Conservation (phyloP, 805 yeast genomes). For the Hanseniaspora occidentalis region DNA sequence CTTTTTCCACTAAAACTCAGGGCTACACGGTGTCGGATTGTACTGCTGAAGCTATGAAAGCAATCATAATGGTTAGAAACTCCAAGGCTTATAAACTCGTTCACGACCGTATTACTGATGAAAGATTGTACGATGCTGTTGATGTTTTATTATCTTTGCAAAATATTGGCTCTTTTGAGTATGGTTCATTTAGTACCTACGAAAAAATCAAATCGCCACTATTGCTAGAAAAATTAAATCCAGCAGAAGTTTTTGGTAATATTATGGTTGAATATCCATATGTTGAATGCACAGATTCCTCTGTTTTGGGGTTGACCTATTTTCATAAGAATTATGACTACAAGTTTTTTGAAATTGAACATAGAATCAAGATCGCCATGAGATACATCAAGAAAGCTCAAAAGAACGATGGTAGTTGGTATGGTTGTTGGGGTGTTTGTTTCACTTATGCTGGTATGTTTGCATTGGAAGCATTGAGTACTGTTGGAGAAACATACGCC, state of each 20-base stretch:
- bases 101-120: slow-evolving; percentile 39
- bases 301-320: slow-evolving; percentile 76
- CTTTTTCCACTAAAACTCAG: slow-evolving; percentile 88
- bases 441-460: slow-evolving; percentile 95
- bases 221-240: slow-evolving; percentile 64
- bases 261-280: slow-evolving; percentile 98
- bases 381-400: slow-evolving; percentile 60
- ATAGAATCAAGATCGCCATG: slow-evolving; percentile 66
- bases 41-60: slow-evolving; percentile 91
- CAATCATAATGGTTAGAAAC: slow-evolving; percentile 80
- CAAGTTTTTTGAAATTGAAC: slow-evolving; percentile 47
- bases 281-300: slow-evolving; percentile 95
- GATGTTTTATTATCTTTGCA: slow-evolving; percentile 70
- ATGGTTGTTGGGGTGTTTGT: slow-evolving; percentile 98
- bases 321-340: slow-evolving; percentile 59
- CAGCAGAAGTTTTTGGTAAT: slow-evolving; percentile 96
- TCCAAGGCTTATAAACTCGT: slow-evolving; percentile 38
- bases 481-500: slow-evolving; percentile 50
- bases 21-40: slow-evolving; percentile 96
- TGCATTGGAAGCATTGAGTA: slow-evolving; percentile 82
- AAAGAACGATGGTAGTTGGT: slow-evolving; percentile 84
- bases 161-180: slow-evolving; percentile 65
- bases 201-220: slow-evolving; percentile 78
- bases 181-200: slow-evolving; percentile 87
- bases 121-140: slow-evolving; percentile 50